Percentiles rank a stretch among this genome's conserved stretches.
Conservation (phyloP, 2,329 filamentous ascomycete species). For the Venturia carpophila region DNA sequence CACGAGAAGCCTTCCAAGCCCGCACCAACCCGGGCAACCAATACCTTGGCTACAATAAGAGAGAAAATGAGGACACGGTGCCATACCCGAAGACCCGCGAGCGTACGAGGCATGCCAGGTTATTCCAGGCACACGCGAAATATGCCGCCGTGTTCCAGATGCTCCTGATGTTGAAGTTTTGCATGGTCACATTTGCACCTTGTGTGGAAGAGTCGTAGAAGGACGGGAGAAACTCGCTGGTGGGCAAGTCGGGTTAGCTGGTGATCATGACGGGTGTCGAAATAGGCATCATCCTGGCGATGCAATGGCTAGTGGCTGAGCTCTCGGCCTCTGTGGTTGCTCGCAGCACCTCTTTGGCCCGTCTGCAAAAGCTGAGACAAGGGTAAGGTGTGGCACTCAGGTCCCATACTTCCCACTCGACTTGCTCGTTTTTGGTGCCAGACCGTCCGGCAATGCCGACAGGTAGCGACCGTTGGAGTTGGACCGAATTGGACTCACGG, state of each 20-base stretch:
- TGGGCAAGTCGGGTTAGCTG: background rate
- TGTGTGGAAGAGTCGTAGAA: background rate
- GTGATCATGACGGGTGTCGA: background rate
- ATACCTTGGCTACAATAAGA: background rate
- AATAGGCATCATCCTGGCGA: background rate
- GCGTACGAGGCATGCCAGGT: background rate
- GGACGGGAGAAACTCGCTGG: background rate
- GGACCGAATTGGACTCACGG: too few species aligned
- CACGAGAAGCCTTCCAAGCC: background rate
- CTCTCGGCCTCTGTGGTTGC: background rate
- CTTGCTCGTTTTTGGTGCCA: too few species aligned
- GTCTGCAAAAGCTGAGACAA: background rate
- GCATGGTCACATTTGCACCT: background rate
- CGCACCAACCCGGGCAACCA: background rate
- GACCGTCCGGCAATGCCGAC: background rate
- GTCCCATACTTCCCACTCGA: too few species aligned
- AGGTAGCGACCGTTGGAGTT: background rate
- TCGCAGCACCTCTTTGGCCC: background rate
- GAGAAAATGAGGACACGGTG: background rate
- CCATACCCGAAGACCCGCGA: background rate
- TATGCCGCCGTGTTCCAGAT: background rate
- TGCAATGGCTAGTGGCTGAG: background rate
- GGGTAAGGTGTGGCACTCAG: too few species aligned
- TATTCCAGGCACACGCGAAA: slow-evolving; percentile 5
- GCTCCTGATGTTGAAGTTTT: background rate